Base-by-base conservation (phyloP, 1,139 yeast genomes). In the Kodamaea arcana region DNA sequence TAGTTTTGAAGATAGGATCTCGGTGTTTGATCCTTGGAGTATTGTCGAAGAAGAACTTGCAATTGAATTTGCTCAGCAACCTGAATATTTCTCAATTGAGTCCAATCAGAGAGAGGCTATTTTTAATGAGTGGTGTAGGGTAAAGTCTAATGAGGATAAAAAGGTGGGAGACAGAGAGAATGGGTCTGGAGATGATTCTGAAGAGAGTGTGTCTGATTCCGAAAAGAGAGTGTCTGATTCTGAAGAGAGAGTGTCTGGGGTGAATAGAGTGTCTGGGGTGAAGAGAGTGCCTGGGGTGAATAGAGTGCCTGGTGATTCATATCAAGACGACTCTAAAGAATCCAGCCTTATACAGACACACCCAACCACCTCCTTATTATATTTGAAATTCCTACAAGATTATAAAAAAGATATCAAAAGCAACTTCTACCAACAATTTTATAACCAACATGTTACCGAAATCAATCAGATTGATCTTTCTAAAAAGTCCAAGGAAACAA, bases 1-100 rank as follows among this genome's bases (percentile, higher is more conserved):
- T 21, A 28, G 37, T 4, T 48, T 50, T 34, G 41, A 50, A 26
- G 41, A 49, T 16, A 41, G 43, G 25, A 60, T 68, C 15, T 60
- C 69, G 4, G 32, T 51, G 16, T 63, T 53, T 43, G 67, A 67
- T 29, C 60, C 70, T 3, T 69, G 73, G 69, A 52, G 52, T 32
- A 40, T 69, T 18, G 57, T 68, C 1, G 67, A 66, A 40, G 73
- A 68, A 34, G 66, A 62, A 18, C 44, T 62, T 13, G 50, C 65
- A 9, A 32, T 47, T 2, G 60, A 58, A 14, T 49, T 69, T 15
- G 56, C 53, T 8, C 50, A 51, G 27, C 37, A 45, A 24, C 64
- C 71, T 1, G 58, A 51, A n/a, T 68, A 48, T 44, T 67, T 29
- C 24, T 26, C 32, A 4, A 6, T 32, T 4, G 22, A 24, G 8